phyloP scores from a whole-genome alignment of 768 basidiomycete species.

The Imleria badia region DNA sequence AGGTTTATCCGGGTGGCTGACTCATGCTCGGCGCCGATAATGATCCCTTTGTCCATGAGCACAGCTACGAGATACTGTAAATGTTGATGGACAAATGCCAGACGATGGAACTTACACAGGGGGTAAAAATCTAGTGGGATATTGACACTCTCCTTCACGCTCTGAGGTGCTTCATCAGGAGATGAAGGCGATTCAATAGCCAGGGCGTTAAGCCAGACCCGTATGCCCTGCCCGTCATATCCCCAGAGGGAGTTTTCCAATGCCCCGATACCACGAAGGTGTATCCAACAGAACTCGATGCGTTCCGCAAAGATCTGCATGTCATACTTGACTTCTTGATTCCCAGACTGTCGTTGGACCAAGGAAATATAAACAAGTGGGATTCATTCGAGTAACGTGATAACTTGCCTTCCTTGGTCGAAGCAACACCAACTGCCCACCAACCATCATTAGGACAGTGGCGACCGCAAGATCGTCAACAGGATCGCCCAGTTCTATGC shows the following conservation, averaged over 20 bases:
- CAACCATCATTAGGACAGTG: conserved; percentile 94
- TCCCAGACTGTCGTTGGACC: conserved; percentile 55
- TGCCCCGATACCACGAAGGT: conserved; percentile 87
- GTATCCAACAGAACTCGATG: conserved; percentile 99
- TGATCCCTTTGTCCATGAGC: conserved; percentile 98
- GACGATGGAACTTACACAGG: conserved; percentile 59
- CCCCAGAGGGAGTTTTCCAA: conserved; percentile 98
- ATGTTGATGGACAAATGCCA: background rate
- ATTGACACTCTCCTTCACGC: conserved; percentile 90
- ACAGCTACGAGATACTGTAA: conserved; percentile 58
- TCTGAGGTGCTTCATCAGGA: conserved; percentile 37
- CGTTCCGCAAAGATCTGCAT: conserved; percentile 95
- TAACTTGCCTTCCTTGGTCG: conserved; percentile 76
- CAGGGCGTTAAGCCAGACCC: conserved; percentile 95
- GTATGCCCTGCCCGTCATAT: conserved; percentile 85
- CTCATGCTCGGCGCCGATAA: conserved; percentile 94
- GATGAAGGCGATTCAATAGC: conserved; percentile 69
- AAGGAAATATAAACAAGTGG: background rate
- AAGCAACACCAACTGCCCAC: conserved; percentile 85
- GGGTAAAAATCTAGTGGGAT: conserved; percentile 95
- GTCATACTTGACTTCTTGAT: conserved; percentile 93
- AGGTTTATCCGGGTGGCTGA: conserved; percentile 69
- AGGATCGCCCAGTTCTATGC: conserved; percentile 89
- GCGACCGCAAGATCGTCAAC: conserved; percentile 90
- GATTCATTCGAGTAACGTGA: background rate